Base-by-base conservation (phyloP, 164 flowering plant genomes). In the Berberis vulgaris region DNA sequence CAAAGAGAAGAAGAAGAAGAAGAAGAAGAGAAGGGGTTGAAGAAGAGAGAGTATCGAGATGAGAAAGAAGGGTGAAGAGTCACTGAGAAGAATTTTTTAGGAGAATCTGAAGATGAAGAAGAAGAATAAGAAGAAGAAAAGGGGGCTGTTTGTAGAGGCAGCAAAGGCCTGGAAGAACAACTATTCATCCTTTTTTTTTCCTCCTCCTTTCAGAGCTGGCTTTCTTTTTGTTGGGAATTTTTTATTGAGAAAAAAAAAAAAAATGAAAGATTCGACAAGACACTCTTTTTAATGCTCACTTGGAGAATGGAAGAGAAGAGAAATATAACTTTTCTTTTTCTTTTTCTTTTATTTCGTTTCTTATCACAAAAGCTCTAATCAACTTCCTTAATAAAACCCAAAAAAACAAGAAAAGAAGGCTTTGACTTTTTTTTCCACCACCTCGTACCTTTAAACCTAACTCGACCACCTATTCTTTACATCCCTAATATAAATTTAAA, bases 81-180 rank as follows among this genome's bases (percentile, higher is more conserved):
- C n/a, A 0, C 11, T 52, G n/a, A 45, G 12, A 59, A 49, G 57
- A 50, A 61, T 52, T 50, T 10, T 59, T 60, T 57, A 8, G 39
- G 59, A 44, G 60, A 13, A 57, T 58, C 69, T 5, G 60, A 41
- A 65, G 69, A 45, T 49, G 65, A 60, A 52, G 67, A 52, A 52
- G 54, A 52, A 52, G 54, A 52, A 52, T 55, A 43, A 62, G 69
- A 45, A 38, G 67, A 63, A 49, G 61, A 45, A 42, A 6, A 62
- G 12, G 56, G 60, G 55, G 49, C 38, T 41, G 59, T 46, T 50
- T 72, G 60, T 43, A 67, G 68, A 63, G 74, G 68, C 52, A 67
- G 47, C 67, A 66, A 58, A 53, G 63, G 67, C 60, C 71, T 62
- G 57, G 67, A 45, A 5, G 70, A 59, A 26, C 58, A 59, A 26